Evolutionary conservation across 768 basidiomycete genomes (phyloP).

Genomic region (Lyophyllum decastes): DNA sequence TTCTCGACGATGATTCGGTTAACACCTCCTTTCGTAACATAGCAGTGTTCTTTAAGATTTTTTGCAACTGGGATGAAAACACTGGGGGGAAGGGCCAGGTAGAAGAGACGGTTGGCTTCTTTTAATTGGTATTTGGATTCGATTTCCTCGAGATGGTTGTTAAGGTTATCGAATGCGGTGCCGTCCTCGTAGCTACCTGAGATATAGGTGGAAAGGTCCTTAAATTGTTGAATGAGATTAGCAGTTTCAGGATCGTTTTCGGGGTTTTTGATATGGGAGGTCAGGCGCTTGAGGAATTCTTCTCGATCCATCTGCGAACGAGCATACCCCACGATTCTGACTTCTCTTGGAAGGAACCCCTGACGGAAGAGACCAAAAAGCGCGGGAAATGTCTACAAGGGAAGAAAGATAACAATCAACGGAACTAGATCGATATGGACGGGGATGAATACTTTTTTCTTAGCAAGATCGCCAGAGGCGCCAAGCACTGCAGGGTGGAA

Average conservation of each 20-base stretch:
- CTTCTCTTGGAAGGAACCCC: constrained; percentile 77
- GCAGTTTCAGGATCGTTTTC: constrained; percentile 60
- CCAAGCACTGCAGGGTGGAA: constrained; percentile 68
- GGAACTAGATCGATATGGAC: neutral
- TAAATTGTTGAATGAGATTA: constrained; percentile 80
- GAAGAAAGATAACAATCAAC: constrained; percentile 9
- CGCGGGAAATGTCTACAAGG: constrained; percentile 85
- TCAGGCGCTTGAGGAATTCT: constrained; percentile 84
- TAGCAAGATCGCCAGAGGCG: constrained; percentile 95
- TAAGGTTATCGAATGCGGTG: constrained; percentile 75
- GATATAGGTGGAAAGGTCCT: constrained; percentile 76
- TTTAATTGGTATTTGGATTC: constrained; percentile 69
- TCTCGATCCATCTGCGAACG: constrained; percentile 89
- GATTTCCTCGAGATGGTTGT: constrained; percentile 73
- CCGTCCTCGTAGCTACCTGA: constrained; percentile 88
- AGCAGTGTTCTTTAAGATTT: constrained; percentile 82
- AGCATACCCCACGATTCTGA: constrained; percentile 95
- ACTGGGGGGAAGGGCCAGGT: constrained; percentile 95
- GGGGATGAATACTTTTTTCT: constrained; percentile 79
- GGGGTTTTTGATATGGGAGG: constrained; percentile 82
- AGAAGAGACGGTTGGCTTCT: constrained; percentile 85
- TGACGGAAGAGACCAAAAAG: constrained; percentile 86
- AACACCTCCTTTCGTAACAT: constrained; percentile 63
- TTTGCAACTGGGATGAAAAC: constrained; percentile 91
- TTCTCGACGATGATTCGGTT: constrained; percentile 98